Evolutionary conservation across 2,329 filamentous ascomycete genomes (phyloP).

Genomic region (Trichoderma brevicompactum): DNA sequence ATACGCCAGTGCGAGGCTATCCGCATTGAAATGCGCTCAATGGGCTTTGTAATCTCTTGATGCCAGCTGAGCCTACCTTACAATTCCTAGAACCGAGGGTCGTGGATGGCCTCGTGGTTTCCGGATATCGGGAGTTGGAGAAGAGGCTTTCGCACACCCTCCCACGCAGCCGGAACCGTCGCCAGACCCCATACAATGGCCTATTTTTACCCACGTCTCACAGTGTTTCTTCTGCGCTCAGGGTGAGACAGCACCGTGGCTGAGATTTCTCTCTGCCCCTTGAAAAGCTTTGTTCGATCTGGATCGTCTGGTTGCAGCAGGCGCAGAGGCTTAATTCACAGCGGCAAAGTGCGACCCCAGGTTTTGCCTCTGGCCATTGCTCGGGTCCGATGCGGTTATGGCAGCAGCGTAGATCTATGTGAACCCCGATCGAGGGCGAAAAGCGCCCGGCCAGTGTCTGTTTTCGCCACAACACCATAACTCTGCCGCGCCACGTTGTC

Average conservation of each 20-base stretch:
- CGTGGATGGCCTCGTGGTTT: too few relatives aligned
- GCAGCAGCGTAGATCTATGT: conserved; percentile 6
- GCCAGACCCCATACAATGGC: background rate
- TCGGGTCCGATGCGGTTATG: conserved; percentile 18
- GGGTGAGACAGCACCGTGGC: conserved; percentile 3
- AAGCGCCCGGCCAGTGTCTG: conserved; percentile 13
- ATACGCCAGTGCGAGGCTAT: too few relatives aligned
- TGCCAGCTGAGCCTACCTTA: too few relatives aligned
- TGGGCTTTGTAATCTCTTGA: too few relatives aligned
- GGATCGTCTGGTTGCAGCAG: background rate
- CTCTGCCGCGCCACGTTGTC: conserved; percentile 23
- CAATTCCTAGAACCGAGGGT: too few relatives aligned
- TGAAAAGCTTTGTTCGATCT: background rate
- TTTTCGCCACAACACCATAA: conserved; percentile 28
- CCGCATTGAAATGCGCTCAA: too few relatives aligned
- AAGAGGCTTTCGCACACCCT: background rate
- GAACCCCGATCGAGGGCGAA: conserved; percentile 18
- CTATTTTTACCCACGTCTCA: conserved; percentile 3
- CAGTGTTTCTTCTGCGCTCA: conserved; percentile 8
- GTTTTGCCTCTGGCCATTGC: conserved; percentile 21
- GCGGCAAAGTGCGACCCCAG: conserved; percentile 17
- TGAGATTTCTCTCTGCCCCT: background rate
- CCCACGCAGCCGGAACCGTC: conserved; percentile 4
- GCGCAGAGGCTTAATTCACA: background rate
- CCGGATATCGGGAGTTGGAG: conserved; percentile 11